These are phyloP conservation scores for Rhodotorula sp. DNA, from an alignment of 1,284 basidiomycete species.

Conservation along the genomic window DNA sequence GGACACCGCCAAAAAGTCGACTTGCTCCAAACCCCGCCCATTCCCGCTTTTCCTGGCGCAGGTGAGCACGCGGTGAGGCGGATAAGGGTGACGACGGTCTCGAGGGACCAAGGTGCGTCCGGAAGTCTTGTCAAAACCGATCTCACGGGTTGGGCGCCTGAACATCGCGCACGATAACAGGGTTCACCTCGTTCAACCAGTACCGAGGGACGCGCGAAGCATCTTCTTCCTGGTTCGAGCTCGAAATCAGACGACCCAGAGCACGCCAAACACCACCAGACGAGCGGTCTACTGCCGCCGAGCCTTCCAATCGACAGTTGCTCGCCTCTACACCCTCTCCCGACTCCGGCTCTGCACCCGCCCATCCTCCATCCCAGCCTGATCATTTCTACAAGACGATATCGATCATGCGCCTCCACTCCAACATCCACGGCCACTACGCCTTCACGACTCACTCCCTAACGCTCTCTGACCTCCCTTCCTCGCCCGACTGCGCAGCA, in stretches of 20 bases:
- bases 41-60: slow-evolving; percentile 1
- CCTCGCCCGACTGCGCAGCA: not conserved
- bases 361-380: not conserved
- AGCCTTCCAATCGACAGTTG: too few species aligned
- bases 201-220: slow-evolving; percentile 22
- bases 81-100: slow-evolving; percentile 16
- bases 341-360: too few species aligned
- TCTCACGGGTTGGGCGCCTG: too few species aligned
- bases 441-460: not conserved
- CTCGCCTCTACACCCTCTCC: not conserved
- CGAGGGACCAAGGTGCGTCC: slow-evolving; percentile 31
- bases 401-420: slow-evolving; percentile 1
- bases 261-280: not conserved
- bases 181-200: slow-evolving; percentile 19
- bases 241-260: slow-evolving; percentile 2
- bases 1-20: not conserved
- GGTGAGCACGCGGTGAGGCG: not conserved
- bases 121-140: too few species aligned
- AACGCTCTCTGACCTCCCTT: not conserved
- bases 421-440: slow-evolving; percentile 21
- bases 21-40: not conserved
- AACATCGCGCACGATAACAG: not conserved
- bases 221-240: slow-evolving; percentile 33
- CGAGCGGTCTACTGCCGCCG: not conserved
- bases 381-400: not conserved